Conservation (phyloP, 768 basidiomycete species). For the Rhodotorula diobovata region DNA sequence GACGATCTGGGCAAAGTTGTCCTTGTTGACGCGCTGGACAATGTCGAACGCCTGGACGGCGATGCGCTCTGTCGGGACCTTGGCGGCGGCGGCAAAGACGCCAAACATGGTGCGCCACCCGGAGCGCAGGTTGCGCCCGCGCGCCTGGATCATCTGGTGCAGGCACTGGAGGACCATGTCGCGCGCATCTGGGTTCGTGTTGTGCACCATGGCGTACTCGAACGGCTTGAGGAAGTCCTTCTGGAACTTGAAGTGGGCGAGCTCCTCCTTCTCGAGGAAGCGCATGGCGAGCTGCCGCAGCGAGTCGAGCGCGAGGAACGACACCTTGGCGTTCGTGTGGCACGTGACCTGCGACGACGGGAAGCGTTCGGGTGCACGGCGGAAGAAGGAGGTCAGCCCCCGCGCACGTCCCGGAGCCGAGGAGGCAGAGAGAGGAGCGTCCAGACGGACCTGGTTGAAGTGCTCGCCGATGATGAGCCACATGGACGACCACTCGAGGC, state of each 20-base stretch:
- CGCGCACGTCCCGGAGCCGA: background rate
- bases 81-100: slow-evolving; percentile 93
- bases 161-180: slow-evolving; percentile 98
- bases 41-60: slow-evolving; percentile 93
- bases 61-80: slow-evolving; percentile 71
- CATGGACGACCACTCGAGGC: slow-evolving; percentile 94
- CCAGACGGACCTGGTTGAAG: slow-evolving; percentile 82
- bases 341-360: slow-evolving; percentile 74
- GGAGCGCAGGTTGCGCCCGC: slow-evolving; percentile 89
- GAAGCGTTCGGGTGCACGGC: no score
- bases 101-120: slow-evolving; percentile 99
- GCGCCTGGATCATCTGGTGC: slow-evolving; percentile 96
- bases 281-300: slow-evolving; percentile 95
- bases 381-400: no score
- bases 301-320: slow-evolving; percentile 93
- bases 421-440: no score
- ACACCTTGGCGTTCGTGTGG: slow-evolving; percentile 93
- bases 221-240: slow-evolving; percentile 98
- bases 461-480: slow-evolving; percentile 98
- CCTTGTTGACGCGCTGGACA: slow-evolving; percentile 80
- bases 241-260: slow-evolving; percentile 97
- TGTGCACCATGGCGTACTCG: slow-evolving; percentile 95
- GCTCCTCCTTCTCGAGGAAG: slow-evolving; percentile 95
- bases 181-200: slow-evolving; percentile 87
- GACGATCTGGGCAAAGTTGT: slow-evolving; percentile 86